Base-by-base conservation (phyloP, 31 red algal species). In the Asparagopsis taxiformis region DNA sequence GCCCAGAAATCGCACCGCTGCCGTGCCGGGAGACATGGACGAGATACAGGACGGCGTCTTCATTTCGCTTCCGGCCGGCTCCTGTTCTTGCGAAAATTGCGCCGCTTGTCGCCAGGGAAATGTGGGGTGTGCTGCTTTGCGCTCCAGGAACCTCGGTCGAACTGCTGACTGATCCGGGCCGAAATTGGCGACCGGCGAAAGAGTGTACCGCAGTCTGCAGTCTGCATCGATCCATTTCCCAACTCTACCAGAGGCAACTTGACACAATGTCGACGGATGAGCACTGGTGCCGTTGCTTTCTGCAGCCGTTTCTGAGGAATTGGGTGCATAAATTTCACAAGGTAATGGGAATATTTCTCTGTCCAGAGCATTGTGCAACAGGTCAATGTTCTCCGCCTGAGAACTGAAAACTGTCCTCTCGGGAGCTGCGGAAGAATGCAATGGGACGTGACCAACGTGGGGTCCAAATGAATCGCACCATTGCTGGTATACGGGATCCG, bases 1-100 rank as follows among this genome's bases (percentile, higher is more conserved):
- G 31, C 95, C 95, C 41, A 94, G 84, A 68, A 99, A 94, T 0
- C 71, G 60, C 0, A 99, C 65, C 17, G 70, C 79, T 23, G 57
- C 59, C 8, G 35, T 72, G 6, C 70, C 80, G 44, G 68, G 65
- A 24, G 30, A 36, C 20, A 85, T 38, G 13, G 38, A 31, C 4
- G 63, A 61, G 16, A 85, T 75, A 43, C 48, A 80, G 5, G 80
- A 22, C 0, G 70, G 77, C 11, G 84, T 71, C 51, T 65, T 33
- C 51, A 64, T 72, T 32, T 78, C 79, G 25, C 24, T 49, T 26
- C 77, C 80, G 32, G 51, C 68, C 8, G 80, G 80, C 59, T 59
- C 8, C 1, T 68, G 56, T 52, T 84, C 80, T 21, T 48, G 46
- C 20, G 57, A 34, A 26, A 65, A 55, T 17, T 36, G 8, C 6